A percentile compares a stretch with the other conserved stretches of the same genome.
These are phyloP conservation scores for Diphasiastrum complanatum DNA, from an alignment of 83 land plant species.

Conservation along the genomic window DNA sequence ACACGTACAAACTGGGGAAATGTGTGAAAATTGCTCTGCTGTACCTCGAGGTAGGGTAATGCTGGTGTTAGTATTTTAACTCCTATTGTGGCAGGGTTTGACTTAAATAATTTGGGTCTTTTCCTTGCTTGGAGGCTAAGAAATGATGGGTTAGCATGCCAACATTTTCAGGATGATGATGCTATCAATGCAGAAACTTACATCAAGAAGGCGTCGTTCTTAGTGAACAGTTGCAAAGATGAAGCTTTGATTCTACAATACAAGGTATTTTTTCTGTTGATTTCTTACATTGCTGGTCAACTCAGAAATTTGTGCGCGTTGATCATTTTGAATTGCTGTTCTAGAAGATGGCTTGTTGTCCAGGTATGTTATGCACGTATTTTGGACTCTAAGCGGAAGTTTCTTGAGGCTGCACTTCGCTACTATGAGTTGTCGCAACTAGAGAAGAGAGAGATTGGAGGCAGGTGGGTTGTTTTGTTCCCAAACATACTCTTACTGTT, in stretches of 20 bases:
- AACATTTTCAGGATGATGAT: slow-evolving; percentile 85
- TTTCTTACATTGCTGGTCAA: not conserved
- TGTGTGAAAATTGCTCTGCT: slow-evolving; percentile 98
- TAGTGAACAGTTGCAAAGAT: slow-evolving; percentile 88
- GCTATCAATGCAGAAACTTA: slow-evolving; percentile 92
- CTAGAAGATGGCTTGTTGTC: too few relatives aligned
- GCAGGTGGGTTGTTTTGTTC: slow-evolving; percentile 49
- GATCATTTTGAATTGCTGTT: too few relatives aligned
- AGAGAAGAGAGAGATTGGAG: slow-evolving; percentile 96
- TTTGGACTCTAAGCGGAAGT: slow-evolving; percentile 86
- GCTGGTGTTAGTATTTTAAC: too few relatives aligned
- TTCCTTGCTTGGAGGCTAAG: not conserved
- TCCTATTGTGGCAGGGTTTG: not conserved
- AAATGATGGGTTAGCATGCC: not conserved
- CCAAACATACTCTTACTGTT: not conserved
- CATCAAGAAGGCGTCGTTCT: slow-evolving; percentile 95
- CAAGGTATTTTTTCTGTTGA: slow-evolving; percentile 46
- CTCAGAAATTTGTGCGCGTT: too few relatives aligned
- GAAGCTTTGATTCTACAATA: slow-evolving; percentile 91
- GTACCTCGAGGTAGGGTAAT: slow-evolving; percentile 93
- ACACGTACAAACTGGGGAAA: slow-evolving; percentile 72
- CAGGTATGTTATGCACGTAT: slow-evolving; percentile 99
- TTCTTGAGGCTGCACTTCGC: slow-evolving; percentile 97
- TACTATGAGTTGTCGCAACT: slow-evolving; percentile 95
- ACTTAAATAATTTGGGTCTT: not conserved